Evolutionary conservation across 2,329 filamentous ascomycete species (phyloP), one percentile per base, ranked within the genome.

Genomic region (Colletotrichum sp.): DNA sequence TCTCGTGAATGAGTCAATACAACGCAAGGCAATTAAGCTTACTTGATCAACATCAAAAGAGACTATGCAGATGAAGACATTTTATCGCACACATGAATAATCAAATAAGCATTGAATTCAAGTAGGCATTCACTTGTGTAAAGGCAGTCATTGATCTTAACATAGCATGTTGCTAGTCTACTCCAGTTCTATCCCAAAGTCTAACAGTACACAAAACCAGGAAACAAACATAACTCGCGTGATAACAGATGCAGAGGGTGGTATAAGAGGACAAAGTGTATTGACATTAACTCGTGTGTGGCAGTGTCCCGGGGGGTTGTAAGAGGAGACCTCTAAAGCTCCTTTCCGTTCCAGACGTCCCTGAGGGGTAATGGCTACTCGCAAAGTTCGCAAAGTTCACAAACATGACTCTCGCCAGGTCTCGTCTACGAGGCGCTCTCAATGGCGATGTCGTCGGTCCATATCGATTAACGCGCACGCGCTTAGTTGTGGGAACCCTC

Each of bases 401-500:
- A 60, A 32, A 52, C 43, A 60, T 65, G 39, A 18, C 18, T 69
- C 59, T 73, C 59, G 59, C 28, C 39, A 30, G 34, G 34, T 18
- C 34, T 48, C 65, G 30, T 34, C 64, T 30, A 32, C 43, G 16
- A 59, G 28, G 30, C 21, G 57, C 43, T 18, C 21, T 60, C 21
- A 30, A 52, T 36, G 7, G 21, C 7, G 28, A 28, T 24, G n/a
- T 28, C 43, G 55, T 61, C 6, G 24, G 30, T 21, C 32, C 43
- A 52, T 52, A 52, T 39, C 34, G 26, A 16, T 16, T 12, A 57
- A 32, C 16, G 52, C 39, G 59, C 59, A 32, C 16, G 52, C 39
- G 59, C 59, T 69, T 64, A 76, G 18, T 21, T 26, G 65, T 76
- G 74, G 26, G 24, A 28, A 8, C 84, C 85, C 12, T 81, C 78